Evolutionary conservation across 2,329 filamentous ascomycete genomes (phyloP), one percentile per base, ranked within the genome.

Genomic region (Endoconidiophora laricicola): DNA sequence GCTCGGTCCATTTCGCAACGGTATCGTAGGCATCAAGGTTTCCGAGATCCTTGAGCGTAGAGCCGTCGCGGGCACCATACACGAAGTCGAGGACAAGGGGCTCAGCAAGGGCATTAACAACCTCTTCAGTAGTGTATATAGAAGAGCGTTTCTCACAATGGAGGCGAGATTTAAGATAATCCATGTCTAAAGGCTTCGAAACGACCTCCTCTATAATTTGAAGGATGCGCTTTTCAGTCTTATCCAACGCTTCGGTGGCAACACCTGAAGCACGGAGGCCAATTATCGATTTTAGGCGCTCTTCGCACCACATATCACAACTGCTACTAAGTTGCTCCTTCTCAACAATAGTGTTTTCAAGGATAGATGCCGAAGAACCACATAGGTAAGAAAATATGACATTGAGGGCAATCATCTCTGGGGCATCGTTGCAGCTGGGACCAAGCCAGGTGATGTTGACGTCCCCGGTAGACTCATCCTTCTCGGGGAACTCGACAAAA

Each of bases 321-420:
- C 81, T 85, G 64, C 87, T 95, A 3, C 87, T 85, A 43, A 96
- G 75, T 57, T 94, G 84, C 63, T 96, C 90, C 58, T 82, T 86
- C 61, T 98, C 91, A 2, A 98, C 91, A 54, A 98, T 74, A 16
- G 80, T 75, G 57, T 96, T 96, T 60, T 96, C 90, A 4, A 98
- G 69, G 1, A 98, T 72, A 0, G 90, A 90, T 2, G 94, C 86
- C 1, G 93, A 94, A 0, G 91, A 96, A 4, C 88, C 91, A 55
- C 86, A 86, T 16, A 98, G 76, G 60, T 96, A 98, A 2, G 82
- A 79, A 38, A 94, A 72, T 2, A 93, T 67, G 46, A 94, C 77
- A 55, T 84, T 83, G 3, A 95, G 67, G 1, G 88, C 91, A 12
- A 80, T 81, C 9, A 76, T 75, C 39, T 74, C 68, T 22, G 84